Base-by-base conservation (phyloP, 2,329 filamentous ascomycete genomes). In the Hymenoscyphus albidus region DNA sequence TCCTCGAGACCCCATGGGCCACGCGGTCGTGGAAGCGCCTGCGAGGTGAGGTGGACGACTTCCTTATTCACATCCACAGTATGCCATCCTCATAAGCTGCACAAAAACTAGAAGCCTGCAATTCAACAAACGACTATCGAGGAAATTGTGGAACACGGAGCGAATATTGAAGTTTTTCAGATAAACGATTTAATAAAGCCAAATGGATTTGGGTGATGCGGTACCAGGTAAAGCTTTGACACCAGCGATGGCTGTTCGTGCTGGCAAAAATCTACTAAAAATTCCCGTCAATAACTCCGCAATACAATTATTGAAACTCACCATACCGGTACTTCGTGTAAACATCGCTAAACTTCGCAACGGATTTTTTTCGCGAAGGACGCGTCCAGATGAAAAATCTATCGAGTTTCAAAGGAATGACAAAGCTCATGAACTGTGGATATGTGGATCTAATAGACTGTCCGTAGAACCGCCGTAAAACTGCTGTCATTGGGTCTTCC, bases 401-500 rank as follows among this genome's bases (percentile, higher is more conserved):
- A 13, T 18, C 44, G 22, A 22, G 44, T 51, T 51, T 27, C 44
- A 51, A 22, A 10, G 4, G n/a, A 51, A 9, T 51, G 44, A 51
- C 44, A 13, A 27, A 27, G 44, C 6, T 13, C 12, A 22, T 51
- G 44, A 51, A 51, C 9, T 51, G 44, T 51, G 44, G 44, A 51
- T 9, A 22, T 27, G 44, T 51, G 44, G 44, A 51, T 9, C 7
- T 12, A 12, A 51, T 3, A 51, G 18, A 51, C 44, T 16, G 13
- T 10, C 44, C 44, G 44, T n/a, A 51, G 44, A 51, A 51, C 44
- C n/a, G 44, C 44, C 44, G 44, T 51, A 18, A 51, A 51, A 51
- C 27, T 51, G 44, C 7, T 51, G 27, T 51, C 44, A 51, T 18
- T 51, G 6, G 44, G 44, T 22, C 22, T 51, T 51, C 10, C 44